Evolutionary conservation across 2,329 filamentous ascomycete species (phyloP).

Genomic region (Claviceps sp.): DNA sequence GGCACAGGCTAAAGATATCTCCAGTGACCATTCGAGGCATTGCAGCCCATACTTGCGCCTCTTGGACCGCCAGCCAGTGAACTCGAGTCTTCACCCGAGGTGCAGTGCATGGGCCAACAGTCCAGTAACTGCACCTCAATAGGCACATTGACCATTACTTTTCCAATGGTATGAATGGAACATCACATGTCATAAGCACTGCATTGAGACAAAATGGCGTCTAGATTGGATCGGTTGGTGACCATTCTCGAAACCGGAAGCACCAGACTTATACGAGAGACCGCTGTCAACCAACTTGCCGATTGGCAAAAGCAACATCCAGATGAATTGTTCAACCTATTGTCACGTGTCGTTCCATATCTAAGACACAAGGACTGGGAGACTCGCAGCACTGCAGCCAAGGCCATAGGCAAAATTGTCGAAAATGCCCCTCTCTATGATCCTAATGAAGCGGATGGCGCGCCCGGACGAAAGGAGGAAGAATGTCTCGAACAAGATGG

Average conservation of each 20-base stretch:
- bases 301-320: constrained; percentile 98
- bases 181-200: constrained; percentile 12
- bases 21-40: not conserved
- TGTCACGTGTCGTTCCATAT: constrained; percentile 90
- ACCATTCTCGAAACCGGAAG: constrained; percentile 94
- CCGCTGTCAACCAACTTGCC: constrained; percentile 88
- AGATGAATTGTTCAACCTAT: constrained; percentile 90
- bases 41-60: not conserved
- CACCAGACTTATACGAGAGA: constrained; percentile 90
- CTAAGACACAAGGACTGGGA: constrained; percentile 94
- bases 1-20: not conserved
- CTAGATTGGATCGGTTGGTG: constrained; percentile 70
- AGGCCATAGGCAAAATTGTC: constrained; percentile 87
- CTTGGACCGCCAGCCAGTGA: not conserved
- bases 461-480: constrained; percentile 27
- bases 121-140: constrained; percentile 10
- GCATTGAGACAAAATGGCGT: constrained; percentile 3
- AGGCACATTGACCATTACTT: not conserved
- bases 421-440: constrained; percentile 80
- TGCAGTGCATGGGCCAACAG: constrained; percentile 8
- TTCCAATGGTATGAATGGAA: constrained; percentile 4
- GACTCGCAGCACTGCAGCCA: constrained; percentile 82
- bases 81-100: constrained; percentile 1
- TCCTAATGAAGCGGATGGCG: constrained; percentile 63
- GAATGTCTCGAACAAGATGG: constrained; percentile 21